Percentiles rank a stretch among this genome's conserved stretches.
Conservation (phyloP, 306 rosid species). For the Begonia masoniana region DNA sequence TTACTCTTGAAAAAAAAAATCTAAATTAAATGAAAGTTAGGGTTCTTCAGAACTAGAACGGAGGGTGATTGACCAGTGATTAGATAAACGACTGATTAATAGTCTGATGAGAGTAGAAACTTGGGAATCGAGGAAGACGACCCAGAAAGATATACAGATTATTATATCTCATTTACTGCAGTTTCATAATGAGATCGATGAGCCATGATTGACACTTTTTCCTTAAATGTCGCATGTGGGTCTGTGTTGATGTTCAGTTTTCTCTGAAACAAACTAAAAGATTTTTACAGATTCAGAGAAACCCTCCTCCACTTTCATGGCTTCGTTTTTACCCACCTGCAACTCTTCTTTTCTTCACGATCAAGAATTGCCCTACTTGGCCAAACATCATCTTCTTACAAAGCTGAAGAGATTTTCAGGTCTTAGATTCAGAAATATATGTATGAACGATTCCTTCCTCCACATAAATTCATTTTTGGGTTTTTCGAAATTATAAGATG, state of each 20-base stretch:
- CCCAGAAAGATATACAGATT: too few species aligned
- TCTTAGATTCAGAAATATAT: conserved; percentile 16
- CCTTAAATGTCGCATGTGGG: not conserved
- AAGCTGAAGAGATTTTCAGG: conserved; percentile 25
- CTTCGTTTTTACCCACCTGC: not conserved
- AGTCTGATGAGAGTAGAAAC: too few species aligned
- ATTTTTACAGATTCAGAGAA: not conserved
- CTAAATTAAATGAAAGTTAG: too few species aligned
- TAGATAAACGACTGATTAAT: too few species aligned
- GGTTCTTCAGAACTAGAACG: too few species aligned
- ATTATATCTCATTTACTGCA: too few species aligned
- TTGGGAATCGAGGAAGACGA: too few species aligned
- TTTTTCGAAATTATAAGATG: not conserved
- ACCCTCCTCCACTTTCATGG: not conserved
- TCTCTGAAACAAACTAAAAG: not conserved
- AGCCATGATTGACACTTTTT: not conserved
- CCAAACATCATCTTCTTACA: conserved; percentile 33
- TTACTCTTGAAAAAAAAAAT: too few species aligned
- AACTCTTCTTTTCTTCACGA: conserved; percentile 20
- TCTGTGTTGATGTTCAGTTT: not conserved
- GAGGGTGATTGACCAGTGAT: too few species aligned
- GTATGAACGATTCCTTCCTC: conserved; percentile 1
- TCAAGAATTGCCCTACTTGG: conserved; percentile 44
- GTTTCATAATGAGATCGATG: too few species aligned
- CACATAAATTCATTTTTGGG: not conserved